These are phyloP conservation scores for Urostyla sp. DNA, from an alignment of 73 alveolate species.

Conservation along the genomic window DNA sequence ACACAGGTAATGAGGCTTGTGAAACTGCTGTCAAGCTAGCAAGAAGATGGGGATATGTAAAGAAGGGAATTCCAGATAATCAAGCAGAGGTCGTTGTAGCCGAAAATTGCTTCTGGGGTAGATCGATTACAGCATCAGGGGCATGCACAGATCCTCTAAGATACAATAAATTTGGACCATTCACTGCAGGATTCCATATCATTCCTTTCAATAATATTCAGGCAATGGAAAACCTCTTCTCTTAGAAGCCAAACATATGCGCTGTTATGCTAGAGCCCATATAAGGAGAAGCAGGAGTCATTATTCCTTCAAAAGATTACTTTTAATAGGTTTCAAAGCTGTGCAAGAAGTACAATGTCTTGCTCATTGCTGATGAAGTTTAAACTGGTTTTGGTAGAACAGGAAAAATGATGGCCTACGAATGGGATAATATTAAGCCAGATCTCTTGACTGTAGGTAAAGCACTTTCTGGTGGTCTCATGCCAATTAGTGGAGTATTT, in stretches of 20 bases:
- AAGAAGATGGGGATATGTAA: conserved; percentile 96
- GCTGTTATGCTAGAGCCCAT: conserved; percentile 93
- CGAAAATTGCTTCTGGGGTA: conserved; percentile 94
- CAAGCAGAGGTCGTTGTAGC: conserved; percentile 80
- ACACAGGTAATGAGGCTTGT: conserved; percentile 96
- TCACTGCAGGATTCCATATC: conserved; percentile 86
- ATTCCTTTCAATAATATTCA: conserved; percentile 84
- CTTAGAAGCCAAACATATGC: conserved; percentile 70
- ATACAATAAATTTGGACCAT: conserved; percentile 92
- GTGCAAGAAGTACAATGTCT: conserved; percentile 83
- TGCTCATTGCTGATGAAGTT: conserved; percentile 91
- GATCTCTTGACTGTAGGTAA: conserved; percentile 86
- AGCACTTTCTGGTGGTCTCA: conserved; percentile 94
- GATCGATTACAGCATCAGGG: conserved; percentile 94
- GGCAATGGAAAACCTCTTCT: conserved; percentile 71
- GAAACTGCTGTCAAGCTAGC: conserved; percentile 95
- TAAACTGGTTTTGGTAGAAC: conserved; percentile 96
- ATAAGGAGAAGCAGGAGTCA: conserved; percentile 97
- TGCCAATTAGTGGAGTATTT: conserved; percentile 91
- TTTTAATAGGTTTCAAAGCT: conserved; percentile 71
- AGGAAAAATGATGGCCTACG: conserved; percentile 89
- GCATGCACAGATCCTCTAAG: conserved; percentile 90
- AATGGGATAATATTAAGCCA: conserved; percentile 82
- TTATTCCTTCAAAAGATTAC: conserved; percentile 85
- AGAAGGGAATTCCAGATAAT: conserved; percentile 86